phyloP scores from a whole-genome alignment of 345 rosid species.

The Rubroshorea leprosula region DNA sequence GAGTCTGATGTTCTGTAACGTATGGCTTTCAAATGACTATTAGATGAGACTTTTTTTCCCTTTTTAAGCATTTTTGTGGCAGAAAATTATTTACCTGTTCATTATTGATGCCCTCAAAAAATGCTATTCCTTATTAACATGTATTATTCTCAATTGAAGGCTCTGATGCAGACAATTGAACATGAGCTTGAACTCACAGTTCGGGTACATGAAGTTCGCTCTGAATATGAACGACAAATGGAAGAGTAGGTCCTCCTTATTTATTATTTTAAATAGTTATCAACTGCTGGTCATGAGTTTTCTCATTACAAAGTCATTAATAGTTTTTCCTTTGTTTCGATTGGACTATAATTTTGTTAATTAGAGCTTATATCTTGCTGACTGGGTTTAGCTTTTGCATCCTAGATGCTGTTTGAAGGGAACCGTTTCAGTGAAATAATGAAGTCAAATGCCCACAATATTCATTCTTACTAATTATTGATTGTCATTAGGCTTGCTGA shows the following conservation, averaged over 20 bases:
- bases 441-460: too few species aligned
- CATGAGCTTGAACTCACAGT: constrained; percentile 94
- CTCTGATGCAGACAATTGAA: constrained; percentile 82
- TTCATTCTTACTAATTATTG: too few species aligned
- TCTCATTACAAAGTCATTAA: background rate
- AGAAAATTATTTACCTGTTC: background rate
- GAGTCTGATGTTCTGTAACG: background rate
- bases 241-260: constrained; percentile 76
- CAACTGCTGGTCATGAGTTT: background rate
- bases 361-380: too few species aligned
- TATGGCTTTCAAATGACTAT: too few species aligned
- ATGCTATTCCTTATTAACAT: background rate
- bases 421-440: too few species aligned
- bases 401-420: too few species aligned
- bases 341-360: too few species aligned
- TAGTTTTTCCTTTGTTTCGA: background rate
- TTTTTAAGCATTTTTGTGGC: background rate
- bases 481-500: too few species aligned
- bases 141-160: constrained; percentile 37
- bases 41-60: too few species aligned
- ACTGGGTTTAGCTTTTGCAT: too few species aligned
- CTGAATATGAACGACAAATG: constrained; percentile 83
- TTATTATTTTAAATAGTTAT: background rate
- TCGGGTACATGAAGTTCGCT: constrained; percentile 88
- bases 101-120: background rate